Evolutionary conservation across 2,329 filamentous ascomycete species (phyloP), one percentile per base, ranked within the genome.

Genomic region (Aspergillus eucalypticola): DNA sequence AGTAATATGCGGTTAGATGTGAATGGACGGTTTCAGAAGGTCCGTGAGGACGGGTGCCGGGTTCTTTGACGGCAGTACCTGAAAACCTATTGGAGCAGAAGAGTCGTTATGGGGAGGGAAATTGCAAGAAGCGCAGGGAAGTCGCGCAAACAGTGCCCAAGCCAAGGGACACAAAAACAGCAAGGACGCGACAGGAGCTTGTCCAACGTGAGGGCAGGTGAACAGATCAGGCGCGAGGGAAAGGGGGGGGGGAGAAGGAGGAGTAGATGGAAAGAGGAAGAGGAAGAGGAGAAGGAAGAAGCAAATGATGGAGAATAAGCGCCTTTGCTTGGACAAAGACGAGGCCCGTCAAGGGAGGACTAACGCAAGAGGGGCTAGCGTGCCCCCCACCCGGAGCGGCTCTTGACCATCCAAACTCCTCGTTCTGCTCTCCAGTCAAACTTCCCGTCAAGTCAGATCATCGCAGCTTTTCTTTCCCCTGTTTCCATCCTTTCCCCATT

Each of bases 371-470:
- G 4, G 50, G 63, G 10, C 54, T 70, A 71, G 68, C 17, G 56
- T 15, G 49, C 55, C 60, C 49, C 64, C 66, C 67, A 63, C 60
- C 56, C 61, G 54, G 61, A 61, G 67, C 69, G 66, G 70, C 69
- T 71, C 69, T 70, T 65, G 68, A 65, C 61, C 66, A 41, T 58
- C 56, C 53, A 42, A 64, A 64, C 65, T 68, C 64, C 67, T 63
- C 64, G 52, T 64, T 65, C 56, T 62, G 56, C 66, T 63, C 56
- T 62, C 62, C 55, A 62, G 60, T 53, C 63, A 38, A 58, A 55
- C 48, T 58, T 55, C 58, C 60, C 53, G 44, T 60, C 60, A 61
- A 58, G 62, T 65, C 64, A 63, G 64, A 60, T 63, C 65, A 64
- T 63, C 58, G 61, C 63, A 64, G 61, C 63, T 68, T 64, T 67